Evolutionary conservation across 495 filamentous ascomycete species (phyloP).

Genomic region (Durotheca rogersii): DNA sequence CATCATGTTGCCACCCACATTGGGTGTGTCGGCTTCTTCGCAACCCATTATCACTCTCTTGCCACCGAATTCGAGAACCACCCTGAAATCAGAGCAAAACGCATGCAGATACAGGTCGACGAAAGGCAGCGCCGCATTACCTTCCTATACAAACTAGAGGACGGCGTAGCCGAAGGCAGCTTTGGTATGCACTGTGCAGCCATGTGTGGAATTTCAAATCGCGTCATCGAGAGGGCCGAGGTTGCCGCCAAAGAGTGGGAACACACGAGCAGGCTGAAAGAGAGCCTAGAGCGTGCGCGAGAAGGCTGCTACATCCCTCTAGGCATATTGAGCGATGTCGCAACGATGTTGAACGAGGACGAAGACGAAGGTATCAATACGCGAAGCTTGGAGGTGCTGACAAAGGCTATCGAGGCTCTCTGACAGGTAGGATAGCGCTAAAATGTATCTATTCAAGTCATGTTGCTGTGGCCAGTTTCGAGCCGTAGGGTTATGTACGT

Average conservation of each 20-base stretch:
- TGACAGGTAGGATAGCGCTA: no score
- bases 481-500: no score
- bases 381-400: constrained; percentile 66
- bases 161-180: constrained; percentile 92
- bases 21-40: constrained; percentile 94
- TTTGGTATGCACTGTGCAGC: constrained; percentile 99
- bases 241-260: constrained; percentile 92
- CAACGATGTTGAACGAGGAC: constrained; percentile 68
- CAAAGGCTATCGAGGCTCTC: constrained; percentile 74
- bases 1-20: constrained; percentile 93
- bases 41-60: constrained; percentile 95
- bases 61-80: constrained; percentile 86
- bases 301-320: constrained; percentile 77
- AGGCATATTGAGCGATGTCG: constrained; percentile 89
- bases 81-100: constrained; percentile 78
- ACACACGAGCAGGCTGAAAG: constrained; percentile 84
- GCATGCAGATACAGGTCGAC: constrained; percentile 95
- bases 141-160: constrained; percentile 93
- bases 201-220: constrained; percentile 90
- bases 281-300: constrained; percentile 79
- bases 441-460: no score
- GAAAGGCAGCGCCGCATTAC: constrained; percentile 79
- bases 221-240: constrained; percentile 84
- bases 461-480: no score
- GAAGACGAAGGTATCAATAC: constrained; percentile 48